Base-by-base conservation (phyloP, 768 basidiomycete species). In the Mycena polygramma region DNA sequence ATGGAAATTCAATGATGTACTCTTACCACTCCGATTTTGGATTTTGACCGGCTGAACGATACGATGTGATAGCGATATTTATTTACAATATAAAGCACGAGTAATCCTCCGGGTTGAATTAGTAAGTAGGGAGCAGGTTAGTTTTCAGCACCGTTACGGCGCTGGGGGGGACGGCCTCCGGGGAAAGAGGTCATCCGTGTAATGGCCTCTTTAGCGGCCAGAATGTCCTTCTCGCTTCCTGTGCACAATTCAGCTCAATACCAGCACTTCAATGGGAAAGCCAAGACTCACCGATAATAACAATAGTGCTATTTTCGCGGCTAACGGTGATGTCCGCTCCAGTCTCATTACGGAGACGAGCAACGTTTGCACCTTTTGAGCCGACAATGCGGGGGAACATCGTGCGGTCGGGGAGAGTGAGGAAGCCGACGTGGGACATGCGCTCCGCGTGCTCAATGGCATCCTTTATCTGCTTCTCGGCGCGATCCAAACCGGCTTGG, bases 341-440 rank as follows among this genome's bases (percentile, higher is more conserved):
- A 61, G 94, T 97, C 81, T 96, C 95, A 60, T 88, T 88, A 64
- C 96, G 90, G 61, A 98, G 87, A 57, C 96, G 92, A 61, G 92
- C 87, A 59, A 98, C 94, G 75, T 95, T 98, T 35, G 95, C 84
- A 62, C 96, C 96, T 82, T 97, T 97, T 14, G 92, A 83, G 46
- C 97, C 97, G 71, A 98, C 95, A 74, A 98, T 97, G 73, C 95
- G 87, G 17, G 97, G 96, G 90, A 98, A 98, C 41, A 88, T 87
- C 43, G 92, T 89, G 71, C 95, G 91, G 78, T 96, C 93, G 48
- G 90, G 83, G 49, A 97, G 84, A 11, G 92, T 96, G 65, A 97
- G 85, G 87, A 93, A 95, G 11, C 94, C 96, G 73, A 94, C 90
- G 73, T 94, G 91, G 2, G 91, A 87, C 85, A 92, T 91, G 68